Base-by-base conservation (phyloP, 106 monocot genomes). In the Acanthochlamys bracteata region DNA sequence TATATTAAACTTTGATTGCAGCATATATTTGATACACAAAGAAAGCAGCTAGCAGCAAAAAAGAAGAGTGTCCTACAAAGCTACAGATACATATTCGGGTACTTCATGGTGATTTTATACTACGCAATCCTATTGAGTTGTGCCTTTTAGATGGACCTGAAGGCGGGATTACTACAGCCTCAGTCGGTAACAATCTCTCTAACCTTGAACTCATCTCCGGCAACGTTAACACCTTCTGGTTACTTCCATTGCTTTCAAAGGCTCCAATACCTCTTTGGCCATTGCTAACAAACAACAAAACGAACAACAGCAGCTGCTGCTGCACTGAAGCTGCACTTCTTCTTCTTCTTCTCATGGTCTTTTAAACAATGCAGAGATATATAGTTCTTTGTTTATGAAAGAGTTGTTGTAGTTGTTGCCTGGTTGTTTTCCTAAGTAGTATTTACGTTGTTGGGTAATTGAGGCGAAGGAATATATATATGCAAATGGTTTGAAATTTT, bases 141-240 rank as follows among this genome's bases (percentile, higher is more conserved):
- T 80, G 76, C 55, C 60, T 41, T 49, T 39, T 70, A 12, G 84
- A 84, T 22, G 84, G 84, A 22, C 76, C 79, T 9, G 84, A 84
- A 10, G 84, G 76, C 24, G 80, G 74, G 49, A 10, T 49, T 10
- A 14, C 49, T 17, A 49, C 17, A 1, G 1, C 15, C 49, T 49
- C 49, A 1, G 12, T 10, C 49, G 33, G 33, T 9, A 49, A 14
- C 17, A 49, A 10, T 12, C 49, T 49, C 15, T 17, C 49, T 49
- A 17, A 17, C 2, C 12, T 49, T 17, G 49, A 49, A 49, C 6
- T 33, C 33, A 6, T 33, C 33, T 33, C 33, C 33, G 33, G 33
- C 33, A 33, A 33, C 33, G 6, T 6, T 6, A 6, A 1, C 33
- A 33, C 33, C 33, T 33, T 33, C 33, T 33, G 33, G 4, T 33